Conservation (phyloP, 1,284 basidiomycete species). For the Chalciporus piperatoides region DNA sequence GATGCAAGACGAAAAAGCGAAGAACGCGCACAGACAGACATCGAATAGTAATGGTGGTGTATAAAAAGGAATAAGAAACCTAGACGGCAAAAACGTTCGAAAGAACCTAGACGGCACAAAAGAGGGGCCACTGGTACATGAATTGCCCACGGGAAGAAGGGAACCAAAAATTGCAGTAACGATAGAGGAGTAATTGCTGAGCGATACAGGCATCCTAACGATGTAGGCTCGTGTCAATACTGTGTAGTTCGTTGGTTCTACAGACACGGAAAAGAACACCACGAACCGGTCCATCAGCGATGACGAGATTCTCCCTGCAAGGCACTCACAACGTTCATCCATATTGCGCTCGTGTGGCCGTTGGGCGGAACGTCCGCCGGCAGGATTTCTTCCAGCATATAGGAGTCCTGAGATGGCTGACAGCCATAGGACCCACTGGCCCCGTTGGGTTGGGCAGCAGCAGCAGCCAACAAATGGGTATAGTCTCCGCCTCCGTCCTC, state of each 20-base stretch:
- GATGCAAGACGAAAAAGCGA: constrained; percentile 3
- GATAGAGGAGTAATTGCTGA: not conserved
- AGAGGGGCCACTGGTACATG: constrained; percentile 19
- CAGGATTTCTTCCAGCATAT: constrained; percentile 65
- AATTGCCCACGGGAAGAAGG: constrained; percentile 14
- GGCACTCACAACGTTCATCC: constrained; percentile 39
- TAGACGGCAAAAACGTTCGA: constrained; percentile 1
- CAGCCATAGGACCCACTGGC: constrained; percentile 46
- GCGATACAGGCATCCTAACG: not conserved
- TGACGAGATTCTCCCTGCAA: constrained; percentile 28
- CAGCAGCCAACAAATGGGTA: constrained; percentile 51
- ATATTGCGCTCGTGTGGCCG: constrained; percentile 35
- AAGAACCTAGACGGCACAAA: constrained; percentile 13
- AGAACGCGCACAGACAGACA: constrained; percentile 12
- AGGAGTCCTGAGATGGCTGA: constrained; percentile 52
- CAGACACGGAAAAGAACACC: constrained; percentile 4
- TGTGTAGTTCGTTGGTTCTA: constrained; percentile 29
- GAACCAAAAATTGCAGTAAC: not conserved
- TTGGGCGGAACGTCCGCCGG: constrained; percentile 26
- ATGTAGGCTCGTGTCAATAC: constrained; percentile 23
- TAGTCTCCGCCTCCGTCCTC: constrained; percentile 40
- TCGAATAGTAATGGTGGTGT: constrained; percentile 6
- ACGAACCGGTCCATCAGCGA: constrained; percentile 29
- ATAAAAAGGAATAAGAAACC: constrained; percentile 38
- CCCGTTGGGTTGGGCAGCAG: constrained; percentile 45